Evolutionary conservation across 495 filamentous ascomycete species (phyloP).

Genomic region (Hypoxylon perforatum): DNA sequence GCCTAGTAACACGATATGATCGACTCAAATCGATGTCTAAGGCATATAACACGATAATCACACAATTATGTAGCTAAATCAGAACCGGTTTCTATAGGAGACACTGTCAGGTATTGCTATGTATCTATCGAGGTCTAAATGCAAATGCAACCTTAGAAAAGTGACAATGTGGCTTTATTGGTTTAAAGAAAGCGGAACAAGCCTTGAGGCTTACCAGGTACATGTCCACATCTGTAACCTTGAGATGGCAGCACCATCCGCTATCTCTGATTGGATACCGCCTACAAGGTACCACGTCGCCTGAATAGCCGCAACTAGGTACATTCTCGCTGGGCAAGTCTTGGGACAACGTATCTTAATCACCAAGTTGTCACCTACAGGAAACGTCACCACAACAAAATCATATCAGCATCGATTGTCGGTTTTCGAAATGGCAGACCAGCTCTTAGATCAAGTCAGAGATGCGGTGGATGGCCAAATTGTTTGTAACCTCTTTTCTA

Average conservation of each 20-base stretch:
- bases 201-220: neutral
- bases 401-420: neutral
- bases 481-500: constrained; percentile 60
- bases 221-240: neutral
- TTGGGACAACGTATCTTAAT: constrained; percentile 3
- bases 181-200: constrained; percentile 3
- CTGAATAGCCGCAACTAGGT: constrained; percentile 33
- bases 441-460: constrained; percentile 77
- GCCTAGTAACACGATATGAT: too few relatives aligned
- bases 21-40: too few relatives aligned
- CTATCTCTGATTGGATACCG: constrained; percentile 38
- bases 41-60: too few relatives aligned
- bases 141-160: neutral
- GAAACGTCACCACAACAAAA: constrained; percentile 2
- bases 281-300: constrained; percentile 38
- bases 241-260: neutral
- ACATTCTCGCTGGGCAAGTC: constrained; percentile 31
- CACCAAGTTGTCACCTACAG: neutral
- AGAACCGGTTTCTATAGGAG: too few relatives aligned
- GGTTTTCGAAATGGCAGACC: constrained; percentile 72
- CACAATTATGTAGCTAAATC: too few relatives aligned
- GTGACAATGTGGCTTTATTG: constrained; percentile 7
- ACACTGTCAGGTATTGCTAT: neutral
- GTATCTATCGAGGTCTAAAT: neutral
- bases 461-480: constrained; percentile 88